These are phyloP conservation scores for Rostrohypoxylon terebratum DNA, from an alignment of 495 filamentous ascomycete species.

Conservation along the genomic window DNA sequence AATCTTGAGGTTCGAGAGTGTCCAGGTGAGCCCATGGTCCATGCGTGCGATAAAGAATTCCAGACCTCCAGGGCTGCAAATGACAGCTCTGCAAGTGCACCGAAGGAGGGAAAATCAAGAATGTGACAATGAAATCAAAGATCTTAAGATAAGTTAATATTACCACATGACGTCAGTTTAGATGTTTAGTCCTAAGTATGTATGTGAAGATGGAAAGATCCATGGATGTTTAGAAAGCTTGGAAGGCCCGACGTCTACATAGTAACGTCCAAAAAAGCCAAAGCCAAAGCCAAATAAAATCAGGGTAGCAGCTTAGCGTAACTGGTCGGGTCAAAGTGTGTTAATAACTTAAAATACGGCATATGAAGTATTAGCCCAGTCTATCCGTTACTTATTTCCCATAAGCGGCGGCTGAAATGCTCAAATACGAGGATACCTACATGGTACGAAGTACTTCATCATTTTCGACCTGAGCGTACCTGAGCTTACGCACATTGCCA, in stretches of 20 bases:
- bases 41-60: constrained; percentile 3
- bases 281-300: constrained; percentile 12
- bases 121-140: constrained; percentile 10
- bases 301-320: constrained; percentile 10
- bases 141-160: constrained; percentile 40
- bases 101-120: background rate
- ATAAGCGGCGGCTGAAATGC: constrained; percentile 30
- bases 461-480: background rate
- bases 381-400: constrained; percentile 12
- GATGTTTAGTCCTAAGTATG: constrained; percentile 5
- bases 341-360: constrained; percentile 34
- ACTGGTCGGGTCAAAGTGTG: background rate
- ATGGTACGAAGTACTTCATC: background rate
- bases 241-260: background rate
- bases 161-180: constrained; percentile 40
- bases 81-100: background rate
- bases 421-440: constrained; percentile 36
- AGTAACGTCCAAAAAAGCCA: background rate
- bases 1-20: background rate
- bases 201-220: constrained; percentile 7
- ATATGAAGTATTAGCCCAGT: constrained; percentile 13
- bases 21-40: background rate
- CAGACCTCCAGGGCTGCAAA: background rate
- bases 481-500: constrained; percentile 2
- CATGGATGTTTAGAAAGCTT: background rate